phyloP scores from a whole-genome alignment of 306 rosid species.

The Vigna hirtella region DNA sequence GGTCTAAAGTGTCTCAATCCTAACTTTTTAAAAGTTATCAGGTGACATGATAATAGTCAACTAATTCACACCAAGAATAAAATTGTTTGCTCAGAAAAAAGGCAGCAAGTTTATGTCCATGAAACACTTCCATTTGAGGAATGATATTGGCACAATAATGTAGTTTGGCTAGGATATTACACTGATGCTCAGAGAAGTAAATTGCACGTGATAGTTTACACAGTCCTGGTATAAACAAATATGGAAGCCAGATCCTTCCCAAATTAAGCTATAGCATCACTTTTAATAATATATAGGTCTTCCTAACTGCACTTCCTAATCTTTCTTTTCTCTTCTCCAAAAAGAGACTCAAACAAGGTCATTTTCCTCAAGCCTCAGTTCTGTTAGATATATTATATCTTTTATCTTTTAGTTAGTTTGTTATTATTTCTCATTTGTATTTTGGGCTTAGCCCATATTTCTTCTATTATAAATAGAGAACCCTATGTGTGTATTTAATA shows the following conservation, averaged over 20 bases:
- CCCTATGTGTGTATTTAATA: no score
- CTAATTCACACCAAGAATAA: constrained; percentile 27
- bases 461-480: no score
- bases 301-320: background rate
- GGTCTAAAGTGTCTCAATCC: constrained; percentile 28
- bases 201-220: no score
- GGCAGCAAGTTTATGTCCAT: constrained; percentile 4
- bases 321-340: background rate
- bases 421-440: no score
- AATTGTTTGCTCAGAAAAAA: constrained; percentile 23
- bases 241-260: background rate
- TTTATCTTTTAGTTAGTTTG: no score
- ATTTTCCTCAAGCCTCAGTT: constrained; percentile 8
- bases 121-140: constrained; percentile 10
- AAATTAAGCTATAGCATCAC: background rate
- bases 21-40: constrained; percentile 16
- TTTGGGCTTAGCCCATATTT: no score
- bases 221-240: no score
- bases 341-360: constrained; percentile 4
- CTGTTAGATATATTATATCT: no score
- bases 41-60: background rate
- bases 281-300: background rate
- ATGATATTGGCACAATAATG: background rate
- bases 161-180: constrained; percentile 6
- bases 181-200: no score